A percentile compares a stretch with the other conserved stretches of the same genome.
Evolutionary conservation across 495 filamentous ascomycete species (phyloP).

Genomic region (Bacidia gigantensis): DNA sequence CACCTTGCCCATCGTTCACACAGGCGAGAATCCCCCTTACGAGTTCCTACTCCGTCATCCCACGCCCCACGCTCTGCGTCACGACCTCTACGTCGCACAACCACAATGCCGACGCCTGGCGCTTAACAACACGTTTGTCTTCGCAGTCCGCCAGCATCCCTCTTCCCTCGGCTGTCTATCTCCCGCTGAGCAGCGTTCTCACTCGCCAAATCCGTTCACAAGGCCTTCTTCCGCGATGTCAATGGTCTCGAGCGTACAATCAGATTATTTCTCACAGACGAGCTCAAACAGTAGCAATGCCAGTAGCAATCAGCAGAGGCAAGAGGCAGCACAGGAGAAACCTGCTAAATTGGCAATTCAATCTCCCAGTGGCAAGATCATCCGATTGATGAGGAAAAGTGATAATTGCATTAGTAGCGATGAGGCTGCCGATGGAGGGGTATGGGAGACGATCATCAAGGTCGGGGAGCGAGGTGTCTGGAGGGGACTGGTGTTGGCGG

Average conservation of each 20-base stretch:
- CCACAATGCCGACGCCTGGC: conserved; percentile 80
- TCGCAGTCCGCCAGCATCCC: conserved; percentile 85
- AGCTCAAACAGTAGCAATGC: conserved; percentile 38
- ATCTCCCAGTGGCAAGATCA: conserved; percentile 87
- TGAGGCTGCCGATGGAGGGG: conserved; percentile 53
- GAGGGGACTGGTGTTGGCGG: conserved; percentile 86
- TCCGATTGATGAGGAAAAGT: conserved; percentile 77
- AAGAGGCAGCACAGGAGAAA: conserved; percentile 42
- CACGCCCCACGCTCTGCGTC: conserved; percentile 88
- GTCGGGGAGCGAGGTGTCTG: conserved; percentile 82
- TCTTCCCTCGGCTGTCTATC: conserved; percentile 40
- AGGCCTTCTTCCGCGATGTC: conserved; percentile 72
- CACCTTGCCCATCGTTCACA: conserved; percentile 80
- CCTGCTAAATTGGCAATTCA: conserved; percentile 94
- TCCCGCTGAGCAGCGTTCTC: conserved; percentile 34
- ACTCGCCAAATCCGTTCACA: conserved; percentile 55
- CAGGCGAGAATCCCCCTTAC: conserved; percentile 82
- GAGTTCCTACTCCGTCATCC: conserved; percentile 88
- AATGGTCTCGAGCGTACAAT: conserved; percentile 53
- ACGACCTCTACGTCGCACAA: conserved; percentile 92
- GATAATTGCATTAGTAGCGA: conserved; percentile 44
- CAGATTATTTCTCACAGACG: conserved; percentile 25
- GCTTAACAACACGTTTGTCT: conserved; percentile 95
- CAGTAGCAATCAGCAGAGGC: conserved; percentile 26
- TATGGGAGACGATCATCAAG: conserved; percentile 98